Conservation (phyloP, 2,329 filamentous ascomycete genomes). For the Colletotrichum sp. region DNA sequence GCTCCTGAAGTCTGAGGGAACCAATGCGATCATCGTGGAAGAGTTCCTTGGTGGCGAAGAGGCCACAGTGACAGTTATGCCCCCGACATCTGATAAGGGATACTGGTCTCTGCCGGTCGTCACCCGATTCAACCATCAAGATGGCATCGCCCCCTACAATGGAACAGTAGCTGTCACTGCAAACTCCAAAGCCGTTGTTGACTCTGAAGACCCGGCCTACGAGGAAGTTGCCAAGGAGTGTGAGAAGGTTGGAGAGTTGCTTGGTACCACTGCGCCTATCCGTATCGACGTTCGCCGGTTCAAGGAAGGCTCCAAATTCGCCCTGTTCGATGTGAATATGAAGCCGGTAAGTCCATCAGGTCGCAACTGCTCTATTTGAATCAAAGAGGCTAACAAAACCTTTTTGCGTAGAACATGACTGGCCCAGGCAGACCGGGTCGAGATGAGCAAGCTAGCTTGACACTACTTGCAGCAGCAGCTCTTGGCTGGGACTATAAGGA, state of each 20-base stretch:
- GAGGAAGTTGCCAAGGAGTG: constrained; percentile 39
- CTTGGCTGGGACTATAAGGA: constrained; percentile 47
- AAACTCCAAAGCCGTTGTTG: constrained; percentile 47
- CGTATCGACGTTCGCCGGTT: constrained; percentile 51
- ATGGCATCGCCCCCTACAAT: constrained; percentile 54
- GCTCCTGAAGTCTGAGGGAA: background rate
- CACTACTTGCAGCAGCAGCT: constrained; percentile 43
- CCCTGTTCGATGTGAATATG: constrained; percentile 57
- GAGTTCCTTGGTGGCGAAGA: background rate
- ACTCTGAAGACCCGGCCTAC: constrained; percentile 34
- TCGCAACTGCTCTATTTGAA: accelerated
- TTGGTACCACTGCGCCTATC: constrained; percentile 48
- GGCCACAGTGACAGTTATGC: constrained; percentile 41
- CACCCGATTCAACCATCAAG: constrained; percentile 49
- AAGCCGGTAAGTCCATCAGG: constrained; percentile 44
- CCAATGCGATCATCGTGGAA: background rate
- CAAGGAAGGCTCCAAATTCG: constrained; percentile 38
- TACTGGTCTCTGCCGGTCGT: constrained; percentile 48
- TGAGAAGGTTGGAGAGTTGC: constrained; percentile 39
- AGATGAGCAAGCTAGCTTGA: constrained; percentile 52
- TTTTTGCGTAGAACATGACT: constrained; percentile 28
- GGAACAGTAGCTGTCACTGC: constrained; percentile 49
- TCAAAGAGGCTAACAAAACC: background rate
- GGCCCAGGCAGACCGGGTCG: constrained; percentile 51
- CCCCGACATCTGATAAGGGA: constrained; percentile 36